A percentile compares a stretch with the other conserved stretches of the same genome.
Conservation (phyloP, 768 basidiomycete species). For the Pholiota conissans region DNA sequence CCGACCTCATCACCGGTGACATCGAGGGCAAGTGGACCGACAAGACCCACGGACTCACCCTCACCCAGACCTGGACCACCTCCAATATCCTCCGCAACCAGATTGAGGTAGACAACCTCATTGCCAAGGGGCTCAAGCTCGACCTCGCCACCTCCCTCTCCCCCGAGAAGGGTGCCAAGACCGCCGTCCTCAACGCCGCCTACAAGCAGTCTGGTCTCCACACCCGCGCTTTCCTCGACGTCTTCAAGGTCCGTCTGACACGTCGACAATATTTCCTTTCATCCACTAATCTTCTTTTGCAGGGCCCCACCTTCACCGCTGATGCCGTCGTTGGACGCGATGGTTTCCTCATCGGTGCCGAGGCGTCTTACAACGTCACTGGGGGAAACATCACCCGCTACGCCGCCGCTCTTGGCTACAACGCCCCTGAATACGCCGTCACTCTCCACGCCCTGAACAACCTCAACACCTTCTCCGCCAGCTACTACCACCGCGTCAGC, state of each 20-base stretch:
- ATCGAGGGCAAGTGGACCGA: constrained; percentile 95
- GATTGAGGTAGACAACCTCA: constrained; percentile 94
- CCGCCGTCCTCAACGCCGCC: constrained; percentile 76
- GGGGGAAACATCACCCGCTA: constrained; percentile 92
- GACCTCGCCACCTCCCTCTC: constrained; percentile 82
- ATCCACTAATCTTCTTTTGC: not conserved
- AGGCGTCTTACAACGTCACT: constrained; percentile 95
- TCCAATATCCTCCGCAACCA: constrained; percentile 88
- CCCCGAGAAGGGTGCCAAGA: constrained; percentile 86
- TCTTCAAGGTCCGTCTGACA: constrained; percentile 76
- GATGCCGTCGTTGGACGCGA: constrained; percentile 95
- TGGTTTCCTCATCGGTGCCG: constrained; percentile 95
- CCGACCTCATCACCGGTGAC: constrained; percentile 77
- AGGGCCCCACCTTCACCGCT: constrained; percentile 98
- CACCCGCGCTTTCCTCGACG: constrained; percentile 85
- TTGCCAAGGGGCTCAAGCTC: constrained; percentile 97
- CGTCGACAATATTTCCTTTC: constrained; percentile 7
- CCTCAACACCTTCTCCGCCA: constrained; percentile 89
- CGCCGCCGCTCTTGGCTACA: constrained; percentile 90
- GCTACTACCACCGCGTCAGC: constrained; percentile 97
- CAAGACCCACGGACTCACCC: constrained; percentile 87
- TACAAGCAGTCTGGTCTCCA: constrained; percentile 98
- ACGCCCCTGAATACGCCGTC: constrained; percentile 93
- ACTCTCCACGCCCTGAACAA: constrained; percentile 95
- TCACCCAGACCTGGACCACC: constrained; percentile 97